Evolutionary conservation across 2,329 filamentous ascomycete genomes (phyloP).

Genomic region (Cercospora zeae-maydis): DNA sequence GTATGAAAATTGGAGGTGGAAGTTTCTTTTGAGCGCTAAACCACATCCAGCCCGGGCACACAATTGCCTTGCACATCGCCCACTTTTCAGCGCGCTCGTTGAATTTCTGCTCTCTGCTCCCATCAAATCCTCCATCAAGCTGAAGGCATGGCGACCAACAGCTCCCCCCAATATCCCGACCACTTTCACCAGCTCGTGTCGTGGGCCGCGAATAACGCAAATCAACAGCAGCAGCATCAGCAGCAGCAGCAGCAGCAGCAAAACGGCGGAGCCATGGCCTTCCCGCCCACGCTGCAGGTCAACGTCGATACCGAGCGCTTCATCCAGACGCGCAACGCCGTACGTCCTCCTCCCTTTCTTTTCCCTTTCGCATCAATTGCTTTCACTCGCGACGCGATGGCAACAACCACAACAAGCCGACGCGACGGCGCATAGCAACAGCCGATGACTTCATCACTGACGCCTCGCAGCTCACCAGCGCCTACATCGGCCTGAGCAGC

Average conservation of each 20-base stretch:
- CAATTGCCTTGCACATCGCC: neutral
- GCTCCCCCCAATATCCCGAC: neutral
- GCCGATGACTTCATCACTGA: conserved; percentile 6
- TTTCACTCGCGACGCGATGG: neutral
- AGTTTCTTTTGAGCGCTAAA: neutral
- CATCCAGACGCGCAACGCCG: conserved; percentile 26
- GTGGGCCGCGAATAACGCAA: conserved; percentile 1
- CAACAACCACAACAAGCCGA: neutral
- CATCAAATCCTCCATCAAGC: conserved; percentile 1
- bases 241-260: neutral
- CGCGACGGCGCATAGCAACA: conserved; percentile 1
- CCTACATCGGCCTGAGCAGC: conserved; percentile 73
- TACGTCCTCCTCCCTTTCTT: conserved; percentile 12
- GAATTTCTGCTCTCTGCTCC: neutral
- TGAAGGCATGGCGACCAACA: neutral
- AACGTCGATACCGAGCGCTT: conserved; percentile 21
- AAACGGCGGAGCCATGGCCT: conserved; percentile 3
- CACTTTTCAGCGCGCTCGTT: neutral
- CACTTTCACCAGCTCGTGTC: conserved; percentile 4
- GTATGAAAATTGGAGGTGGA: neutral
- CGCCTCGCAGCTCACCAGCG: conserved; percentile 62
- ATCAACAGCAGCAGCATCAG: neutral
- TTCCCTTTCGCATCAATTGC: neutral
- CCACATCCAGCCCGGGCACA: neutral
- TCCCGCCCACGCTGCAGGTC: conserved; percentile 1